phyloP scores from a whole-genome alignment of 306 rosid genomes.

The Calophaca sinica region DNA sequence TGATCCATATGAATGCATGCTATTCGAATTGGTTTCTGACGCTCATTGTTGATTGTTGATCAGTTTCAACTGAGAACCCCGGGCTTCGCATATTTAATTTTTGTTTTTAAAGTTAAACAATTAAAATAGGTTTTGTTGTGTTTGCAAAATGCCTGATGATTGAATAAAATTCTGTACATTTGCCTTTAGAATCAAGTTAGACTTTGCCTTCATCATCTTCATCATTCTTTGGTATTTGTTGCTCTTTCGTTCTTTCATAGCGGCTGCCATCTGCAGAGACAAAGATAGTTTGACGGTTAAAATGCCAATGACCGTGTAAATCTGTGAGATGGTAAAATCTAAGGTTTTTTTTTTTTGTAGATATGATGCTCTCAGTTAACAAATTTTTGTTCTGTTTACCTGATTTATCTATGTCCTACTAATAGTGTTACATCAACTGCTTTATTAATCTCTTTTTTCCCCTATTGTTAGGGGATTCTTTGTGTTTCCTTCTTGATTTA shows the following conservation, averaged over 20 bases:
- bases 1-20: too few relatives aligned
- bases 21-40: too few relatives aligned
- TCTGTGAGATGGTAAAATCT: too few relatives aligned
- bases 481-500: neutral
- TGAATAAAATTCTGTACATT: neutral
- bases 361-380: too few relatives aligned
- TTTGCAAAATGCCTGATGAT: constrained; percentile 23
- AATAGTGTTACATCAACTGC: too few relatives aligned
- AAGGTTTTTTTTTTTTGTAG: too few relatives aligned
- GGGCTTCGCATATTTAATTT: neutral
- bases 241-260: neutral
- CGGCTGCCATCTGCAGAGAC: neutral
- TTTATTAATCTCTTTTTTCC: too few relatives aligned
- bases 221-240: neutral
- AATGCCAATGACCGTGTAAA: neutral
- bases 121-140: neutral
- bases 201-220: neutral
- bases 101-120: neutral
- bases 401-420: too few relatives aligned
- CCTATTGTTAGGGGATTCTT: neutral
- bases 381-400: too few relatives aligned
- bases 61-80: neutral
- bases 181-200: neutral
- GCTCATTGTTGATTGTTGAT: too few relatives aligned
- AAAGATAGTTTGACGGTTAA: neutral